Percentiles rank a stretch among this genome's conserved stretches.
Evolutionary conservation across 306 rosid species (phyloP).

Genomic region (Dryas drummondii): DNA sequence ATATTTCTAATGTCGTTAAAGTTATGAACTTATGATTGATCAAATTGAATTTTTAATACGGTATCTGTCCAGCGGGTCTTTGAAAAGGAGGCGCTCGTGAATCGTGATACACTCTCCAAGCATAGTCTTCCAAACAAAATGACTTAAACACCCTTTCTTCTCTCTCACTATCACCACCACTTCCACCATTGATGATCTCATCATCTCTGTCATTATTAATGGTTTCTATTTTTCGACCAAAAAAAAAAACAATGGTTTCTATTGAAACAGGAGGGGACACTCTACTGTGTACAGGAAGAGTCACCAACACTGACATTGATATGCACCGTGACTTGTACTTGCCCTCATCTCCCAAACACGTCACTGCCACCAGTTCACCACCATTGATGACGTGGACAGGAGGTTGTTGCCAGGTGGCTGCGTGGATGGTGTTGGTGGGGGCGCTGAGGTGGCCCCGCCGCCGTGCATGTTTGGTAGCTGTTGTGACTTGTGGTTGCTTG

Average conservation of each 20-base stretch:
- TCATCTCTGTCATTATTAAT: constrained; percentile 8
- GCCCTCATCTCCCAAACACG: constrained; percentile 26
- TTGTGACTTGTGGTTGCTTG: constrained; percentile 30
- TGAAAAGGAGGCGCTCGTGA: constrained; percentile 58
- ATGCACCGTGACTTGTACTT: constrained; percentile 34
- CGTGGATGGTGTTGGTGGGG: constrained; percentile 79
- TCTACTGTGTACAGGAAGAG: constrained; percentile 60
- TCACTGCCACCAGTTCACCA: constrained; percentile 22
- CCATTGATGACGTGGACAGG: constrained; percentile 28
- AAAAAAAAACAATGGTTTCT: background rate
- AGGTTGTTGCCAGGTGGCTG: constrained; percentile 27
- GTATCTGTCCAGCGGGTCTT: constrained; percentile 67
- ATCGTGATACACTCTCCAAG: constrained; percentile 77
- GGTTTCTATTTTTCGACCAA: background rate
- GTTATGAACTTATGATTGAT: too few relatives aligned
- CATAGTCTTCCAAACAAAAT: constrained; percentile 77
- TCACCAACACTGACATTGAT: constrained; percentile 66
- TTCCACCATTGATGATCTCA: background rate
- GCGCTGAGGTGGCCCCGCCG: constrained; percentile 83
- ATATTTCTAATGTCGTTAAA: too few relatives aligned
- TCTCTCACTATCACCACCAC: background rate
- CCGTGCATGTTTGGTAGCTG: constrained; percentile 39
- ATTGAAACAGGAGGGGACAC: constrained; percentile 53
- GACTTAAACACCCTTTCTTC: constrained; percentile 45
- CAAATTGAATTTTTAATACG: constrained; percentile 26